Percentiles rank a stretch among this genome's conserved stretches.
Conservation (phyloP, 495 filamentous ascomycete species). For the Evernia prunastri region DNA sequence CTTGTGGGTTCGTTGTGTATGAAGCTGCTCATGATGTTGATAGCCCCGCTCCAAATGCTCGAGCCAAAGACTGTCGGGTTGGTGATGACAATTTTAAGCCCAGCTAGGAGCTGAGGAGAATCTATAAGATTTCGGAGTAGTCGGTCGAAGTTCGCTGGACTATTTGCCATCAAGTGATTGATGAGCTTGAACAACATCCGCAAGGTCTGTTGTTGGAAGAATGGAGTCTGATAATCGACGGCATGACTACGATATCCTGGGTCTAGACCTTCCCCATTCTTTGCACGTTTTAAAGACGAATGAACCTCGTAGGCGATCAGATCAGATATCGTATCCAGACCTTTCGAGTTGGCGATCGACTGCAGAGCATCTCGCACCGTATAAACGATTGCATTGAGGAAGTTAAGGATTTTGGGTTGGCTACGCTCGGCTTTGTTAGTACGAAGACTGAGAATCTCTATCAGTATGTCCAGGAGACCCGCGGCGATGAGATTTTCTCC, state of each 20-base stretch:
- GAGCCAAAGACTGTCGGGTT: conserved; percentile 76
- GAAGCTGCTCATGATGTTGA: conserved; percentile 86
- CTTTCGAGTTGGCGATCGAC: conserved; percentile 67
- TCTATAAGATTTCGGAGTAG: conserved; percentile 89
- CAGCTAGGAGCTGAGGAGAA: conserved; percentile 72
- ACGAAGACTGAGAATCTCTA: conserved; percentile 81
- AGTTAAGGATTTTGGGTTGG: conserved; percentile 70
- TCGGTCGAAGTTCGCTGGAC: conserved; percentile 78
- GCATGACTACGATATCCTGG: conserved; percentile 68
- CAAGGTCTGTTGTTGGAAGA: conserved; percentile 82
- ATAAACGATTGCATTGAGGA: conserved; percentile 82
- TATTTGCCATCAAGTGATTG: conserved; percentile 86
- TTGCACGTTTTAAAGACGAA: conserved; percentile 56
- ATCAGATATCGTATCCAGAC: conserved; percentile 79
- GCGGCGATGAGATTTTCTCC: conserved; percentile 73
- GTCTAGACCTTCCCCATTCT: conserved; percentile 65
- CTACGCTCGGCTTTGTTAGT: conserved; percentile 76
- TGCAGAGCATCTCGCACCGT: conserved; percentile 73
- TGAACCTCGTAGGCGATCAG: conserved; percentile 75
- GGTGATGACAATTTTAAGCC: conserved; percentile 72
- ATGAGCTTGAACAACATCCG: conserved; percentile 94
- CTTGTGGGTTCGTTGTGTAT: conserved; percentile 99
- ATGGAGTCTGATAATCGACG: conserved; percentile 89
- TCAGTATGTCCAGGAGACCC: conserved; percentile 78
- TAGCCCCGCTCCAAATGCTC: conserved; percentile 86